phyloP scores from a whole-genome alignment of 2,329 filamentous ascomycete genomes.

The Phialophora tarda region DNA sequence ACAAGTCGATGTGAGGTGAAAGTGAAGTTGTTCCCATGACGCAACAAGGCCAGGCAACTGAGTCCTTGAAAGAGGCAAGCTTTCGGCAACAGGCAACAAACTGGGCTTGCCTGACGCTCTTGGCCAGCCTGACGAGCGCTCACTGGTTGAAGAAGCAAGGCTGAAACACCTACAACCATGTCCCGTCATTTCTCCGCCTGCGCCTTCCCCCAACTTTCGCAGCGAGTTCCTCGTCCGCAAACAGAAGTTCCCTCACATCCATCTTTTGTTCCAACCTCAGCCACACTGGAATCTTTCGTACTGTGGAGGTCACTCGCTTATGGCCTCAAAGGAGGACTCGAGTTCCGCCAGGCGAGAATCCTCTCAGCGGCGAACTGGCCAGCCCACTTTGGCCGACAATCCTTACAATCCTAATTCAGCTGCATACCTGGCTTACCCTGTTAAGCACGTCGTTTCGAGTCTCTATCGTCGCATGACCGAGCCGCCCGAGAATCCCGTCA shows the following conservation, averaged over 20 bases:
- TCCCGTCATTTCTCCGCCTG: slow-evolving; percentile 8
- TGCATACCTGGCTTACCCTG: slow-evolving; percentile 58
- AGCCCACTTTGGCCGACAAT: slow-evolving; percentile 37
- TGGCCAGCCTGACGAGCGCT: slow-evolving; percentile 8
- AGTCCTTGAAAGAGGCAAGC: slow-evolving; percentile 6
- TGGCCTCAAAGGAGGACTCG: slow-evolving; percentile 29
- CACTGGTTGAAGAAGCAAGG: slow-evolving; percentile 4
- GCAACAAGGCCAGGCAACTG: slow-evolving; percentile 22
- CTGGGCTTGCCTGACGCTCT: slow-evolving; percentile 4
- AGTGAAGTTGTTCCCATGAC: slow-evolving; percentile 23
- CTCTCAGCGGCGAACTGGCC: slow-evolving; percentile 16
- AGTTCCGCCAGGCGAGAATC: slow-evolving; percentile 19
- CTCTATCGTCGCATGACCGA: slow-evolving; percentile 70
- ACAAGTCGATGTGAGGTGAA: slow-evolving; percentile 9
- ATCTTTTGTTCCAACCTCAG: neutral
- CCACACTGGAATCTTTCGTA: neutral
- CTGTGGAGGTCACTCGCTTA: slow-evolving; percentile 5
- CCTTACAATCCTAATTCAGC: slow-evolving; percentile 46
- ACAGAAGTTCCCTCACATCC: neutral
- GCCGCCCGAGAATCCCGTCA: slow-evolving; percentile 42
- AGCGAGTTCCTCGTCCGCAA: neutral
- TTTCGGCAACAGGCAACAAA: slow-evolving; percentile 12
- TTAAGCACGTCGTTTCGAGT: slow-evolving; percentile 63
- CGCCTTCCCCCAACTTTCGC: neutral
- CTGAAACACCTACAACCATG: slow-evolving; percentile 6